These are phyloP conservation scores for Kazachstania sp. DNA, from an alignment of 1,139 yeast genomes.

Conservation along the genomic window DNA sequence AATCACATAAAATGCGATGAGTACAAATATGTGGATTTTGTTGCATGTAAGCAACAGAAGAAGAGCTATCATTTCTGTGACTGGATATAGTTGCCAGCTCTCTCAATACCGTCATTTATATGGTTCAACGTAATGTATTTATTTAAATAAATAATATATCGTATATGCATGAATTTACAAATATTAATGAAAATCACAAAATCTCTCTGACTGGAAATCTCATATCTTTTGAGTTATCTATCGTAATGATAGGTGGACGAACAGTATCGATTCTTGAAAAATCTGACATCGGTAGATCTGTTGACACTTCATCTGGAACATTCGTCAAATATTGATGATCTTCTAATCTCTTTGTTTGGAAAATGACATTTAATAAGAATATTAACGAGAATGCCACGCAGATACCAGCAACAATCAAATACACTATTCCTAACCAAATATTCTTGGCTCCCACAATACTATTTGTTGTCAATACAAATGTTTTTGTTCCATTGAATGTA, in stretches of 20 bases:
- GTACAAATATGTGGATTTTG: no score
- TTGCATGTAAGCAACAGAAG: no score
- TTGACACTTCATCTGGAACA: conserved; percentile 7
- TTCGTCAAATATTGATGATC: conserved; percentile 35
- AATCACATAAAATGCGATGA: no score
- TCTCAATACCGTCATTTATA: background rate
- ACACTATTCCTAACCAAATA: conserved; percentile 75
- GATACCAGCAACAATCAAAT: conserved; percentile 88
- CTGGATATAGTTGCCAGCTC: no score
- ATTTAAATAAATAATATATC: background rate
- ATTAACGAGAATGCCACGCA: conserved; percentile 40
- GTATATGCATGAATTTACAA: background rate
- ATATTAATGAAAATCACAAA: background rate
- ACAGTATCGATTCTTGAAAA: background rate
- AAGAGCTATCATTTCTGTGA: no score
- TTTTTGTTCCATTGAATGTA: conserved; percentile 76
- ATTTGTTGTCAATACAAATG: conserved; percentile 69
- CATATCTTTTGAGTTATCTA: background rate
- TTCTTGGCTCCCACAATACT: conserved; percentile 92
- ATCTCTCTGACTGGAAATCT: conserved; percentile 1
- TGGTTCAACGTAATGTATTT: background rate
- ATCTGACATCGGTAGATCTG: background rate
- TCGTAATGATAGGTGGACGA: background rate
- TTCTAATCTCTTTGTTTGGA: conserved; percentile 39
- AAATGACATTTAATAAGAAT: conserved; percentile 38